Base-by-base conservation (phyloP, 208 protist genomes). In the Crithidia bombi region DNA sequence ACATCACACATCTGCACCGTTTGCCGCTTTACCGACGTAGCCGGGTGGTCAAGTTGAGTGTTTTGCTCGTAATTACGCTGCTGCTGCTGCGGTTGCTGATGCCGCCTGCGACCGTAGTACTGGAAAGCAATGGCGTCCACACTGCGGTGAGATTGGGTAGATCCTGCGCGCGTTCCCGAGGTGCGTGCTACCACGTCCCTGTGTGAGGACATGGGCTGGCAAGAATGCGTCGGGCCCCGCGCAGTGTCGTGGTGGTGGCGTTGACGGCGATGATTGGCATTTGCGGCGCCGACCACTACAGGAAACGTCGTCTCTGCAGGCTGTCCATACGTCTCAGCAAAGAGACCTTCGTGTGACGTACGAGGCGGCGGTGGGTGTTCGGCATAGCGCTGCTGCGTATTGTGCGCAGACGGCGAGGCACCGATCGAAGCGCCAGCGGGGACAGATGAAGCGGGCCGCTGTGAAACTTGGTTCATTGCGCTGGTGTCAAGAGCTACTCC, bases 101-200 rank as follows among this genome's bases (percentile, higher is more conserved):
- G 36, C 14, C 25, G 36, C 21, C 38, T 25, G 14, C 39, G 41
- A 7, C 55, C 28, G 51, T 72, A 78, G 73, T 73, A 73, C 23
- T 71, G 73, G 43, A 68, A 78, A 21, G 43, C 73, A 36, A 78
- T 50, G n/a, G 73, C 73, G 44, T 78, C 73, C 9, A 65, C 57
- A 38, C 46, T 41, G 14, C 44, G 5, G 47, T 4, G 2, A 28
- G 15, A 7, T 3, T 28, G 38, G 5, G 9, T 72, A 30, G 56
- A 7, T 19, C 33, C 25, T 6, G 46, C 19, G 35, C 44, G 12
- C n/a, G 25, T 21, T 28, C 38, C 11, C 56, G 33, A 1, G 11
- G 39, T 19, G 21, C 30, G 17, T 5, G 30, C 30, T 17, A 7
- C 44, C 1, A 44, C 10, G 5, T 58, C 55, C 6, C 57, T 14